phyloP scores from a whole-genome alignment of 2,329 filamentous ascomycete genomes.

The Pyrenophora seminiperda region DNA sequence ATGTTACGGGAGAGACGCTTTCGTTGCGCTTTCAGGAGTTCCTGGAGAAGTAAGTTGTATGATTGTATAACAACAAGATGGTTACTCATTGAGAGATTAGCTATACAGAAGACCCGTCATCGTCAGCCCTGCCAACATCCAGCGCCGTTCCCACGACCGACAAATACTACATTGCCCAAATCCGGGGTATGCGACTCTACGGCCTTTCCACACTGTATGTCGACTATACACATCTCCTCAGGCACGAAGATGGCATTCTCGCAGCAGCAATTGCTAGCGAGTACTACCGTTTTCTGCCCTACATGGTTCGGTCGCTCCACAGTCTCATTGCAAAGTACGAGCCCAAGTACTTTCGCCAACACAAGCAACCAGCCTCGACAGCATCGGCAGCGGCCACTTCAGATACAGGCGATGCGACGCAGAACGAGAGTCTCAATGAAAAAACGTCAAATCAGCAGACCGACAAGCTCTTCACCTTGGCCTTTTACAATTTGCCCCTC shows the following conservation, averaged over 20 bases:
- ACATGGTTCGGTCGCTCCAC: conserved; percentile 84
- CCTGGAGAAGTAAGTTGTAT: conserved; percentile 68
- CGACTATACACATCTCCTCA: conserved; percentile 82
- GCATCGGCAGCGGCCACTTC: conserved; percentile 74
- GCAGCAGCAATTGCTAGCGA: conserved; percentile 85
- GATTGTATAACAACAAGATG: background rate
- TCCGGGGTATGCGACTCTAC: conserved; percentile 75
- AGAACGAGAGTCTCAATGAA: conserved; percentile 62
- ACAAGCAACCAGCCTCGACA: conserved; percentile 79
- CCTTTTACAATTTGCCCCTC: conserved; percentile 90
- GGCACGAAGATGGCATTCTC: conserved; percentile 77
- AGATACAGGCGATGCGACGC: conserved; percentile 61
- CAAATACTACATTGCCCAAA: conserved; percentile 84
- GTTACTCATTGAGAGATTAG: conserved; percentile 34
- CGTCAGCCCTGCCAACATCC: conserved; percentile 67
- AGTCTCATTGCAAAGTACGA: conserved; percentile 95
- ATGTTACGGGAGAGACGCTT: conserved; percentile 74
- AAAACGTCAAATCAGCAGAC: conserved; percentile 92
- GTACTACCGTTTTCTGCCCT: conserved; percentile 95
- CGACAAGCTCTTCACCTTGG: conserved; percentile 91
- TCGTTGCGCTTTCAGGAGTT: conserved; percentile 80
- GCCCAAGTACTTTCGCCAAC: conserved; percentile 89
- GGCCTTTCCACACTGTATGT: conserved; percentile 84
- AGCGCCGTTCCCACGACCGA: conserved; percentile 72
- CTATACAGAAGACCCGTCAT: conserved; percentile 71